A percentile compares a stretch with the other conserved stretches of the same genome.
phyloP scores from a whole-genome alignment of 169 alveolate species.

The Haemoproteus tartakovskyi region DNA sequence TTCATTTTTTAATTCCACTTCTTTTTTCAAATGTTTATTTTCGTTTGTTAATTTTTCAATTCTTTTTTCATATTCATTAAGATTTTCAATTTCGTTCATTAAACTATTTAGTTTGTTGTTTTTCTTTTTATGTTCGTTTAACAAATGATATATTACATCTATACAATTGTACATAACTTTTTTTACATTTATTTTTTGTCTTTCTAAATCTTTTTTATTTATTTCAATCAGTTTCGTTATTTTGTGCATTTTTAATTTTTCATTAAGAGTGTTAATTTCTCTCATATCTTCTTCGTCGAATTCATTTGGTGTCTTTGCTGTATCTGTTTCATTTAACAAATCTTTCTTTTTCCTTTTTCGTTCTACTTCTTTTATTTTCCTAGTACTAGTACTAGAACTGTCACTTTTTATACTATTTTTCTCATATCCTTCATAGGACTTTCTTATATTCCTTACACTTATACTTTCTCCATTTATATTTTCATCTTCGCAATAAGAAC shows the following conservation, averaged over 20 bases:
- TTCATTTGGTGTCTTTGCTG: not conserved
- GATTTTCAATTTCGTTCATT: constrained; percentile 32
- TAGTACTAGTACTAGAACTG: too few relatives aligned
- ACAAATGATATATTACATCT: constrained; percentile 10
- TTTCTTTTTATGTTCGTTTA: constrained; percentile 41
- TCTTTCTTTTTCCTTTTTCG: not conserved
- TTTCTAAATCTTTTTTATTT: constrained; percentile 5
- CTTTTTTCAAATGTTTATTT: constrained; percentile 34
- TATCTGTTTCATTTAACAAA: not conserved
- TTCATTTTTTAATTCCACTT: constrained; percentile 26
- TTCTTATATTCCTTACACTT: too few relatives aligned
- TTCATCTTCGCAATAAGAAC: too few relatives aligned
- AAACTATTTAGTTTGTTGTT: constrained; percentile 36
- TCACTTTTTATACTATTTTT: too few relatives aligned
- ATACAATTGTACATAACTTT: constrained; percentile 29
- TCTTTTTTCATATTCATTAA: constrained; percentile 47
- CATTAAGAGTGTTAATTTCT: constrained; percentile 32
- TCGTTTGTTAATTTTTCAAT: constrained; percentile 25
- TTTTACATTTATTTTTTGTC: constrained; percentile 8
- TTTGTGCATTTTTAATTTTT: constrained; percentile 11
- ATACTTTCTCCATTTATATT: too few relatives aligned
- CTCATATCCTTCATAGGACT: too few relatives aligned
- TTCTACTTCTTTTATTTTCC: not conserved
- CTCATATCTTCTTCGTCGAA: constrained; percentile 21
- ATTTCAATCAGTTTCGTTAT: constrained; percentile 5